Evolutionary conservation across 1,284 basidiomycete species (phyloP), one percentile per base, ranked within the genome.

Genomic region (Pseudozyma sp.): DNA sequence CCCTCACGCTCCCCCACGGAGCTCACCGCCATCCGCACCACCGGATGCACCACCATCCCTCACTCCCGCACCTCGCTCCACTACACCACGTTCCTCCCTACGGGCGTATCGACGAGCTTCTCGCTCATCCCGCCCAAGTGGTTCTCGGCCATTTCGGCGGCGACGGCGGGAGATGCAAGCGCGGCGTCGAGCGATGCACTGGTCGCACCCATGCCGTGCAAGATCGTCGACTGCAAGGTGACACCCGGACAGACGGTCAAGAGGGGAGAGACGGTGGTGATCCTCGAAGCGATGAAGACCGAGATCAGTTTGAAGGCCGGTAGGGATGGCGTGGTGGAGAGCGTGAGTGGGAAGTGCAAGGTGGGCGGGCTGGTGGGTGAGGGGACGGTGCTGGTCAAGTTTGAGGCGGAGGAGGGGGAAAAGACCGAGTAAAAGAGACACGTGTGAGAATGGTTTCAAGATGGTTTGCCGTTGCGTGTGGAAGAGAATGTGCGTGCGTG

Each of bases 261-360:
- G 83, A 89, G 89, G 83, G 93, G 92, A 0, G 91, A 94, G 81
- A 89, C 89, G 8, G 87, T 93, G 11, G 90, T 94, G 33, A 90
- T 96, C 19, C 85, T 96, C 76, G 94, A 96, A 86, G 94, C 93
- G 80, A 97, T 96, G 94, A 97, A 97, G 87, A 95, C 92, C 52
- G 92, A 81, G 37, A 77, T 78, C 37, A 49, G 92, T 45, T 84
- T 97, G 77, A 88, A 93, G 63, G 90, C 92, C 11, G 88, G 89
- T 59, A 87, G 87, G 6, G 87, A 87, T 45, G 94, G 92, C 10
- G 86, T 90, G 7, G 90, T 95, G 3, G 89, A 87, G 73, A 87
- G 87, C 42, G 88, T 95, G 8, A 61, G 57, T 52, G 42, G 16
- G 7, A 78, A 73, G 49, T 68, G 71, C 31, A 89, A 88, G n/a